Percentiles rank a stretch among this genome's conserved stretches.
Conservation (phyloP, 257 asterid species). For the Nicotiana knightiana region DNA sequence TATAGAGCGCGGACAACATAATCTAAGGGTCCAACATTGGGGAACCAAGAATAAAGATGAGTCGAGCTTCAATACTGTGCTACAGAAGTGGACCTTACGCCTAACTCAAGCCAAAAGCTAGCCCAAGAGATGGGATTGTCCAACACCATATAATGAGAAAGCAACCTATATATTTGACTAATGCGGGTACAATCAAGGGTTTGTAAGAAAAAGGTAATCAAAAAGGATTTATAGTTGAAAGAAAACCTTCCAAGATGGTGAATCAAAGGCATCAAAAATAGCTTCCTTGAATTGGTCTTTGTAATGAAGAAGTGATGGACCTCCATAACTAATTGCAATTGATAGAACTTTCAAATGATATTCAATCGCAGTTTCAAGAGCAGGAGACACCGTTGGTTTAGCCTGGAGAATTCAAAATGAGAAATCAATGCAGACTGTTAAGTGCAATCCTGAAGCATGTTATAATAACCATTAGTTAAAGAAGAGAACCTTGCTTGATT, state of each 20-base stretch:
- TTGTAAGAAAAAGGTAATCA: neutral
- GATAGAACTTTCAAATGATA: constrained; percentile 93
- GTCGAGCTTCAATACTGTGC: neutral
- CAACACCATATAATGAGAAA: neutral
- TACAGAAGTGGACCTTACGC: neutral
- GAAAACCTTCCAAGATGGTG: constrained; percentile 97
- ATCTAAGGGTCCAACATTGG: neutral
- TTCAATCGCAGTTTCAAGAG: constrained; percentile 77
- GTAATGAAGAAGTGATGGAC: constrained; percentile 68
- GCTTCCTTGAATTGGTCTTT: constrained; percentile 80
- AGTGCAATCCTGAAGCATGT: constrained; percentile 18
- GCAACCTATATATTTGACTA: neutral
- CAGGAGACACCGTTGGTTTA: constrained; percentile 75
- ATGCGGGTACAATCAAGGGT: neutral
- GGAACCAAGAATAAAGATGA: neutral
- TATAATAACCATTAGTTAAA: constrained; percentile 18
- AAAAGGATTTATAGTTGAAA: constrained; percentile 15
- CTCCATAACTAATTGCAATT: constrained; percentile 90
- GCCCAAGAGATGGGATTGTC: constrained; percentile 5
- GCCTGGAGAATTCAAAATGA: constrained; percentile 41
- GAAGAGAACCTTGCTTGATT: constrained; percentile 63
- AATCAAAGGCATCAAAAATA: constrained; percentile 74
- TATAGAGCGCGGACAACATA: neutral
- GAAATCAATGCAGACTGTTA: constrained; percentile 14
- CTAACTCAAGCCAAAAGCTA: neutral